Evolutionary conservation across 345 rosid species (phyloP), one percentile per base, ranked within the genome.

Genomic region (Gossypium australe): DNA sequence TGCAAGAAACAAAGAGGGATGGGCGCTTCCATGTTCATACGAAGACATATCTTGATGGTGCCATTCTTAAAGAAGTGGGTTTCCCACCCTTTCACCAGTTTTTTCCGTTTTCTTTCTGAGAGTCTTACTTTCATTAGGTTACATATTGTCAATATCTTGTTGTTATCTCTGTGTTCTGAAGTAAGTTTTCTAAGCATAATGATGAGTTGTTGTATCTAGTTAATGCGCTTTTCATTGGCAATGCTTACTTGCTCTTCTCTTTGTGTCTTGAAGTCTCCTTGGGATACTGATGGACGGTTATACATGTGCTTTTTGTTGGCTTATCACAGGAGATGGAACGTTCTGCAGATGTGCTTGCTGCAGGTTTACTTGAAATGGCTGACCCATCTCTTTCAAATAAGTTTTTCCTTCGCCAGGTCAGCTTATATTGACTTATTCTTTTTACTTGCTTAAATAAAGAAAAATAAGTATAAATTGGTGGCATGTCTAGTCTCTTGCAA

Each of bases 11-110:
- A 53, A 93, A 86, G 80, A 91, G 80, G 69, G 99, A 93, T 76
- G 99, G 98, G 38, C 93, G 94, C 53, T 96, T 93, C 80, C 97
- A 92, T 81, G 98, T 93, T 79, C 99, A 85, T 77, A 93, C 98
- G 75, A 96, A 90, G 84, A 96, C 89, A 75, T 93, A 89, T 81
- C 79, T 95, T 65, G 99, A 95, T 84, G 99, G 99, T 52, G 97
- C 97, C 72, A 87, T 93, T 51, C 97, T 95, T 71, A 95, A 89
- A 89, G 98, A 95, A 84, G 99, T 95, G 81, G 67, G 93, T 78
- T 75, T 82, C 61, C 56, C 74, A 41, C 16, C 20, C 24, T 66
- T 69, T 17, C 3, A 2, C 71, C 64, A 10, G 6, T 70, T 65
- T 65, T n/a, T 20, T 63, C 38, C 12, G n/a, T 12, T 49, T 18